Conservation (phyloP, 768 basidiomycete species). For the Mycena vulgaris region DNA sequence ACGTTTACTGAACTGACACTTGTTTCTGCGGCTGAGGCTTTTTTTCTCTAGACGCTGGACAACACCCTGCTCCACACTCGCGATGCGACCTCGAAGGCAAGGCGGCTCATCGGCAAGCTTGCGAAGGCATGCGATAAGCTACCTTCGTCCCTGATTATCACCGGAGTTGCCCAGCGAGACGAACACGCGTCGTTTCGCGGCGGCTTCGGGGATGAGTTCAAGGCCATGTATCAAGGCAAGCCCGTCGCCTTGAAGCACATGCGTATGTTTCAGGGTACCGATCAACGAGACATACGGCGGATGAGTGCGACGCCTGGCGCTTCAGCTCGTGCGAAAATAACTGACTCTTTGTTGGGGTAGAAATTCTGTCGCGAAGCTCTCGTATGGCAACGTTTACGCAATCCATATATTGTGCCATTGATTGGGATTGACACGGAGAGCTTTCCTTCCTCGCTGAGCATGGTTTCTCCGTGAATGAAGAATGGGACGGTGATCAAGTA, state of each 20-base stretch:
- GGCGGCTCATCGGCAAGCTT: conserved; percentile 22
- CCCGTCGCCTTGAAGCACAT: no score
- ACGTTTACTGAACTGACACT: neutral
- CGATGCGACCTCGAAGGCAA: conserved; percentile 22
- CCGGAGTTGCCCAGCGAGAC: conserved; percentile 29
- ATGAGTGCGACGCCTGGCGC: no score
- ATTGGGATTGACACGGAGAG: no score
- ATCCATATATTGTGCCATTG: no score
- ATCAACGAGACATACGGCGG: conserved; percentile 24
- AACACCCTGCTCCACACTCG: conserved; percentile 8
- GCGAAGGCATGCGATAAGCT: conserved; percentile 28
- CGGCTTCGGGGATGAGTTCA: no score
- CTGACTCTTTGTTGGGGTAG: no score
- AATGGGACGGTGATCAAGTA: conserved; percentile 43
- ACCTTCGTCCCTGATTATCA: conserved; percentile 22
- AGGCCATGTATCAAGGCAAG: no score
- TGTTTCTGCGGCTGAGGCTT: neutral
- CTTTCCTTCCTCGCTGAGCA: no score
- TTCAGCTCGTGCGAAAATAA: no score
- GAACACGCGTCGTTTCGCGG: no score
- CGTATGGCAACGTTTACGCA: no score
- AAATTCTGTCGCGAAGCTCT: conserved; percentile 43
- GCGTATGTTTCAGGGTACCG: neutral
- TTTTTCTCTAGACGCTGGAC: conserved; percentile 20
- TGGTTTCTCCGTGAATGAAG: no score